Base-by-base conservation (phyloP, 2,329 filamentous ascomycete species). In the Arthrobotrys sinensis region DNA sequence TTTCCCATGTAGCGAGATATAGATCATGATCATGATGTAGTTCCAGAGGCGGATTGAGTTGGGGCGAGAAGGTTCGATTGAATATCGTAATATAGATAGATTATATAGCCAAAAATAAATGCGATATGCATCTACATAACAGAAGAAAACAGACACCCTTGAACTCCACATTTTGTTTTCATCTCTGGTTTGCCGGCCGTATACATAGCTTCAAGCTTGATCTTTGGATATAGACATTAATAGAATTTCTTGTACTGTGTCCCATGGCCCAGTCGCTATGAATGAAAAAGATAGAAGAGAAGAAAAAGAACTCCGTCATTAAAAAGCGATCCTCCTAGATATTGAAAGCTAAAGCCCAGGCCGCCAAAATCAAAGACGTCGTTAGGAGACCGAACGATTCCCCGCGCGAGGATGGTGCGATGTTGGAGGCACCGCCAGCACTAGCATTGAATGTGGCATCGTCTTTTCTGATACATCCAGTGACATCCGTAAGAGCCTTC, bases 401-500 rank as follows among this genome's bases (percentile, higher is more conserved):
- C n/a, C 62, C 67, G 12, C 34, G 46, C n/a, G 36, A 52, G 8
- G 62, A 8, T 12, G 65, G 1, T 8, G 67, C 32, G 4, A 8
- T n/a, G 11, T 11, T 43, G 24, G 24, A 4, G 19, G 8, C 50
- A 4, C 28, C 36, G 3, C 66, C 66, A 55, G 67, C 62, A 6
- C 66, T 71, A 1, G 48, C 46, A 21, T 78, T 78, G 36, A 78
- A 78, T n/a, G 40, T 77, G 1, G 71, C 11, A 55, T 78, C 75
- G 36, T 78, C 75, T 14, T 72, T 63, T 45, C 75, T 63, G 46
- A 78, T 78, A 34, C 67, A 78, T 7, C 75, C 75, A 48, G 75
- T 78, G 12, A 72, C 43, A 43, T 78, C 65, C 7, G 75, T 78
- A 12, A 78, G 67, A 24, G 40, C 62, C 43, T 71, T 70, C 14